Conservation (phyloP, 2,329 filamentous ascomycete genomes). For the Talaromyces sp. region DNA sequence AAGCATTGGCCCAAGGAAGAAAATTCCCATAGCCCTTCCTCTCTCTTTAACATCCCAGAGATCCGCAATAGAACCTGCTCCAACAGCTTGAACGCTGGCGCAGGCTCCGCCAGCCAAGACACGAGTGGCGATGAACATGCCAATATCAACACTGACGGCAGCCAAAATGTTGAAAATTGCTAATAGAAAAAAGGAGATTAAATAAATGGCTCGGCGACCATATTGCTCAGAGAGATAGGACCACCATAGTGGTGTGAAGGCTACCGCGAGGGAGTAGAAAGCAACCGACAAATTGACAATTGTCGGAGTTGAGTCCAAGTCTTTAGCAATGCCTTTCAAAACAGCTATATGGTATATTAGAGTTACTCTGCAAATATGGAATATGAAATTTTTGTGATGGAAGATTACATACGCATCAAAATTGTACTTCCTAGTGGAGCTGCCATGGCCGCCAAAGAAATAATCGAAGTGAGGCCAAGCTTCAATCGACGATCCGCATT, state of each 20-base stretch:
- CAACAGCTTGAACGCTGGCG: slow-evolving; percentile 76
- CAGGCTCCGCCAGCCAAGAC: slow-evolving; percentile 70
- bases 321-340: slow-evolving; percentile 49
- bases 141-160: slow-evolving; percentile 61
- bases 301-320: slow-evolving; percentile 61
- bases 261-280: slow-evolving; percentile 77
- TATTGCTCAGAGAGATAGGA: slow-evolving; percentile 69
- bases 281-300: slow-evolving; percentile 72
- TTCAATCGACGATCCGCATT: slow-evolving; percentile 69
- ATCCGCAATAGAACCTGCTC: slow-evolving; percentile 77
- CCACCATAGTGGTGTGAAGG: slow-evolving; percentile 84
- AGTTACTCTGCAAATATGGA: background rate
- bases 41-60: slow-evolving; percentile 70
- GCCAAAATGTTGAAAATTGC: slow-evolving; percentile 65
- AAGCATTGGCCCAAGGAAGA: slow-evolving; percentile 72
- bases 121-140: slow-evolving; percentile 74
- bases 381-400: background rate
- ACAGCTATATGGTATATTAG: slow-evolving; percentile 50
- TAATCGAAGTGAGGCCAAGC: slow-evolving; percentile 75
- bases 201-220: slow-evolving; percentile 71
- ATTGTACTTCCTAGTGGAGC: slow-evolving; percentile 82
- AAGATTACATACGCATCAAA: slow-evolving; percentile 53
- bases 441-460: slow-evolving; percentile 72
- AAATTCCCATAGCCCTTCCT: slow-evolving; percentile 73
- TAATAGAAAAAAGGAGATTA: slow-evolving; percentile 69